Base-by-base conservation (phyloP, 495 filamentous ascomycete genomes). In the Parathielavia hyrcaniae region DNA sequence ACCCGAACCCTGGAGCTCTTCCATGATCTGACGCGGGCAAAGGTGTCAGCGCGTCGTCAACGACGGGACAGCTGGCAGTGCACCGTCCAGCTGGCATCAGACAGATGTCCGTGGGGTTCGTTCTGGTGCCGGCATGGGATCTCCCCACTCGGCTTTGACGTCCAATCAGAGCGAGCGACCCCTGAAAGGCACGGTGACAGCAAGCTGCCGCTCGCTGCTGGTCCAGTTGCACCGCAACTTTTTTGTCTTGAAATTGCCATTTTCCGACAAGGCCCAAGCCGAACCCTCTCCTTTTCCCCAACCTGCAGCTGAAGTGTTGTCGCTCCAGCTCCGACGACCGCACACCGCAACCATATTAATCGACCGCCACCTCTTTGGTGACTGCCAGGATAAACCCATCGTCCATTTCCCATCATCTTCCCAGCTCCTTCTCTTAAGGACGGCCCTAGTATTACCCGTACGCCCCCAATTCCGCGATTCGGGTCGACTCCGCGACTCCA, bases 241-340 rank as follows among this genome's bases (percentile, higher is more conserved):
- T n/a, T 65, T 72, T 69, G 65, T 71, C 26, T 30, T 30, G 69
- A 72, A 71, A 72, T 72, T 72, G 61, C 44, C 68, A 69, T 67
- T 69, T 71, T 61, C 69, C 65, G 48, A 64, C 59, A 57, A 62
- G 58, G 53, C 55, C 55, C 55, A 60, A 58, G 54, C 63, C 63
- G 55, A 58, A 55, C 63, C 67, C 62, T 70, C 68, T 67, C 69
- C 65, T 71, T 69, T 70, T 69, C 59, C 57, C 26, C 57, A 66
- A 57, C 59, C 61, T 51, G 57, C 64, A 62, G 2, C 26, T 30
- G 26, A 52, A 34, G 50, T 62, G 58, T 51, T 50, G 57, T 58
- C 58, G 55, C 61, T 48, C 61, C 50, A 60, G 45, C 34, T 48
- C 52, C 26, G 45, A 61, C 61, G 50, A 58, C 36, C 39, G 36